phyloP scores from a whole-genome alignment of 2,329 filamentous ascomycete species.

The Claviceps sp. region DNA sequence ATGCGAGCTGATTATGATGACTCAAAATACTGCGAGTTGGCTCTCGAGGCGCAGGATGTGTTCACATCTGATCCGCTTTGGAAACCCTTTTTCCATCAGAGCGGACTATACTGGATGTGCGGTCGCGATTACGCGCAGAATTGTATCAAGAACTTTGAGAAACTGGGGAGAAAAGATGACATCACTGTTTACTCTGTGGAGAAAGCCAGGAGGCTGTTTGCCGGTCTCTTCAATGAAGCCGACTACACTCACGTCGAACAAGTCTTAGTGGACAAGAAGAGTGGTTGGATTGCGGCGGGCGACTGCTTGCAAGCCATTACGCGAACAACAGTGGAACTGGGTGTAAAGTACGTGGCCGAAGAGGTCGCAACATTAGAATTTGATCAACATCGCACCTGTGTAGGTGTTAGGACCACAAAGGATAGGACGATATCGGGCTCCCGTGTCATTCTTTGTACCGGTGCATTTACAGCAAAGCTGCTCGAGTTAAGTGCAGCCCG shows the following conservation, averaged over 20 bases:
- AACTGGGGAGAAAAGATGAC: conserved; percentile 26
- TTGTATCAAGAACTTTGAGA: conserved; percentile 40
- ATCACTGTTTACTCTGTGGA: conserved; percentile 31
- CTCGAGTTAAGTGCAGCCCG: conserved; percentile 36
- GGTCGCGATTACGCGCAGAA: conserved; percentile 35
- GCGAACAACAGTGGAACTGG: conserved; percentile 34
- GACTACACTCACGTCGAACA: conserved; percentile 46
- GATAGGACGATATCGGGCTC: conserved; percentile 33
- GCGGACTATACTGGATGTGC: conserved; percentile 45
- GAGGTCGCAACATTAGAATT: conserved; percentile 36
- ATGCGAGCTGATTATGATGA: conserved; percentile 57
- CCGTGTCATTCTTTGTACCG: conserved; percentile 40
- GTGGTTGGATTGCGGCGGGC: conserved; percentile 51
- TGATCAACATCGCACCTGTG: conserved; percentile 28
- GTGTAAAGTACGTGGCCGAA: conserved; percentile 44
- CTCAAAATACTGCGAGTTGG: conserved; percentile 48
- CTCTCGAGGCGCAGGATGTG: conserved; percentile 49
- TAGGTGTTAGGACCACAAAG: conserved; percentile 33
- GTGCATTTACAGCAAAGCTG: conserved; percentile 44
- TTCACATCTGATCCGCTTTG: conserved; percentile 46
- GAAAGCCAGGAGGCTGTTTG: conserved; percentile 36
- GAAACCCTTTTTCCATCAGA: conserved; percentile 43
- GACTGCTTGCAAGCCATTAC: conserved; percentile 43
- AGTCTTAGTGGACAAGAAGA: conserved; percentile 46
- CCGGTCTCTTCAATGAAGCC: conserved; percentile 45